Conservation (phyloP, 2,329 filamentous ascomycete genomes). For the Dendrostoma leiphaemia region DNA sequence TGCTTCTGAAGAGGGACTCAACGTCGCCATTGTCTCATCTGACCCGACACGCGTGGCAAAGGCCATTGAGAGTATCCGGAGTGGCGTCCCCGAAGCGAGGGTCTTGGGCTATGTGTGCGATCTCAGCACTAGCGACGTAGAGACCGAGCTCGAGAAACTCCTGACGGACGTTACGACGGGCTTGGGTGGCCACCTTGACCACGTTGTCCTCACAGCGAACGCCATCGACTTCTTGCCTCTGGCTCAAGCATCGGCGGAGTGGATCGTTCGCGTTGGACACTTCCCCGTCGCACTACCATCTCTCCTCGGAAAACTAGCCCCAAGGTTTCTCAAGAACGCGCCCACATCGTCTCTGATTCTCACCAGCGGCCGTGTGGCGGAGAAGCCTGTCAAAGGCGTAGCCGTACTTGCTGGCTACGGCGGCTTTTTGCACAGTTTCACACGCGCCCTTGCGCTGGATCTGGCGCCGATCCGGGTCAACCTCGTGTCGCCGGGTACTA, state of each 20-base stretch:
- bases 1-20: slow-evolving; percentile 5
- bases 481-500: slow-evolving; percentile 45
- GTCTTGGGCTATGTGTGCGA: slow-evolving; percentile 43
- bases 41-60: slow-evolving; percentile 1
- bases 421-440: slow-evolving; percentile 43
- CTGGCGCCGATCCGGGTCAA: slow-evolving; percentile 53
- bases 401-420: slow-evolving; percentile 39
- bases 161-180: slow-evolving; percentile 30
- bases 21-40: slow-evolving; percentile 14
- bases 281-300: slow-evolving; percentile 48
- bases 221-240: slow-evolving; percentile 38
- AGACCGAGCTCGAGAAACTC: slow-evolving; percentile 41
- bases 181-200: slow-evolving; percentile 37
- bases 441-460: slow-evolving; percentile 48
- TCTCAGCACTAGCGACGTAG: slow-evolving; percentile 40
- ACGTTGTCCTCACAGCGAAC: slow-evolving; percentile 51
- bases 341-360: slow-evolving; percentile 43
- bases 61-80: slow-evolving; percentile 6
- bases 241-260: slow-evolving; percentile 34
- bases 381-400: slow-evolving; percentile 40
- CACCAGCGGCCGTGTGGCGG: slow-evolving; percentile 44
- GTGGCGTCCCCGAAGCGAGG: slow-evolving; percentile 22
- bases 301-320: slow-evolving; percentile 43
- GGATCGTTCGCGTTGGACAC: slow-evolving; percentile 39
- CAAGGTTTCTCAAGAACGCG: slow-evolving; percentile 36